A percentile compares a stretch with the other conserved stretches of the same genome.
Conservation (phyloP, 306 rosid species). For the Mimosa pudica region DNA sequence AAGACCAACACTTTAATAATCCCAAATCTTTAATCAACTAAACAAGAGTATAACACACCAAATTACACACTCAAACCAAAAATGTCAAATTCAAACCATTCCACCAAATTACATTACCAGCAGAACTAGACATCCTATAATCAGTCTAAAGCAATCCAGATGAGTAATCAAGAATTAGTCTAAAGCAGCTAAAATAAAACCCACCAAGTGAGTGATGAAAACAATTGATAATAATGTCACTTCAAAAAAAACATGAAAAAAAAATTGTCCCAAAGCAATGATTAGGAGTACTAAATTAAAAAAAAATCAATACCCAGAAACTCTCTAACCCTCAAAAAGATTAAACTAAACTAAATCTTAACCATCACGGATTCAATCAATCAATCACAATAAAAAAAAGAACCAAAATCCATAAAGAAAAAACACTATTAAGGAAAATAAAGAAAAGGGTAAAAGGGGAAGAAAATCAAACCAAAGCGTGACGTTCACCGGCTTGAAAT, state of each 20-base stretch:
- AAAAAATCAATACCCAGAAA: neutral
- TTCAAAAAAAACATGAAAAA: neutral
- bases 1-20: neutral
- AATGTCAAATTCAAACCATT: neutral
- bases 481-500: constrained; percentile 97
- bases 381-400: neutral
- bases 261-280: too few relatives aligned
- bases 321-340: neutral
- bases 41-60: neutral
- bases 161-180: too few relatives aligned
- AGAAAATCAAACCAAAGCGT: constrained; percentile 59
- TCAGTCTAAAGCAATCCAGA: neutral
- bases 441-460: neutral
- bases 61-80: neutral
- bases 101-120: neutral
- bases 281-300: neutral
- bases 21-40: neutral
- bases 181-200: neutral
- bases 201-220: constrained; percentile 17
- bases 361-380: neutral
- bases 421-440: neutral
- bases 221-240: neutral
- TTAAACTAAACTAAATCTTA: neutral
- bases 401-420: neutral
- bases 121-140: neutral